Conservation (phyloP, 306 rosid genomes). For the Vicia faba region DNA sequence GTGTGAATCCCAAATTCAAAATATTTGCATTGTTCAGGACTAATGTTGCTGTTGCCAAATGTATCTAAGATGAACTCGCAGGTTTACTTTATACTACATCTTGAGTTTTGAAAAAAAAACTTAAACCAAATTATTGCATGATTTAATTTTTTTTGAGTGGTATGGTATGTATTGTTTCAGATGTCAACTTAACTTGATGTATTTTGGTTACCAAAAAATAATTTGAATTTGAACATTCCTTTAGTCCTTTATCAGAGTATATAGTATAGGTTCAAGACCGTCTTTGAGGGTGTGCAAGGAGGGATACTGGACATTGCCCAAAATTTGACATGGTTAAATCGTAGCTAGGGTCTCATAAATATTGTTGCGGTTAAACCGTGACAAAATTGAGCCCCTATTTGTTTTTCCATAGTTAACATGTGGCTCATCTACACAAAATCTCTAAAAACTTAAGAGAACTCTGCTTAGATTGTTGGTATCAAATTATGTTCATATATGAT, state of each 20-base stretch:
- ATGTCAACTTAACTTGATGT: background rate
- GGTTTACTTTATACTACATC: background rate
- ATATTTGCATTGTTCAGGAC: too few species aligned
- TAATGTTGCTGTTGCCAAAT: background rate
- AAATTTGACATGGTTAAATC: too few species aligned
- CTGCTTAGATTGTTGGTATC: background rate
- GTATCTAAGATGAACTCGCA: background rate
- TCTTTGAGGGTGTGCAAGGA: too few species aligned
- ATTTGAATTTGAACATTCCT: background rate
- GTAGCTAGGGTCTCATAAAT: too few species aligned
- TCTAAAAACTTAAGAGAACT: too few species aligned
- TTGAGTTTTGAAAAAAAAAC: conserved; percentile 17
- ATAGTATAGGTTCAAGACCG: background rate
- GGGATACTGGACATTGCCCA: too few species aligned
- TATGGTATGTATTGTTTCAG: background rate
- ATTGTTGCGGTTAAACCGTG: too few species aligned
- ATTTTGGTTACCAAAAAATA: background rate
- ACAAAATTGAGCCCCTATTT: too few species aligned
- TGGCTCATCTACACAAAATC: too few species aligned
- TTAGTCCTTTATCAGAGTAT: background rate
- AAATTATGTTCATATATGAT: conserved; percentile 5
- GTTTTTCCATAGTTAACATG: too few species aligned
- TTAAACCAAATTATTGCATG: background rate
- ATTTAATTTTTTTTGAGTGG: background rate
- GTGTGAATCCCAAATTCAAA: too few species aligned